Evolutionary conservation across 2,329 filamentous ascomycete genomes (phyloP).

Genomic region (Diaporthe aspalathi): DNA sequence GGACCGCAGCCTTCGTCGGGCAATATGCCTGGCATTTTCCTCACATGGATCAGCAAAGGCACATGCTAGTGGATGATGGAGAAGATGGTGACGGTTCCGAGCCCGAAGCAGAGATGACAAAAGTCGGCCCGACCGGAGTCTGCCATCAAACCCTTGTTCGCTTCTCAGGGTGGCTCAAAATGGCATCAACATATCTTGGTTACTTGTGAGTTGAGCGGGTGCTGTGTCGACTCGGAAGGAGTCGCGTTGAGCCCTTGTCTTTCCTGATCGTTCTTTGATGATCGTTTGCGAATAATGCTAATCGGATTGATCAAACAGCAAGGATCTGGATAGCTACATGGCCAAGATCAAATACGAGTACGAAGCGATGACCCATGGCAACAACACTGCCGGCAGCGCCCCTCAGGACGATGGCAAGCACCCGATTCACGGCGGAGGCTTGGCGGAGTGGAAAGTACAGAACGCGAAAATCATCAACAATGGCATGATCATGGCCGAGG

Average conservation of each 20-base stretch:
- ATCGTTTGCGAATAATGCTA: background rate
- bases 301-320: constrained; percentile 37
- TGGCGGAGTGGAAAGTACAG: constrained; percentile 65
- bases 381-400: constrained; percentile 38
- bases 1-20: constrained; percentile 73
- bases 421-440: constrained; percentile 62
- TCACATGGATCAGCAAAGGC: constrained; percentile 71
- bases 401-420: constrained; percentile 47
- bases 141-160: constrained; percentile 62
- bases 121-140: constrained; percentile 57
- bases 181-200: constrained; percentile 67
- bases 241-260: background rate
- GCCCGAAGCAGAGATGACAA: constrained; percentile 47
- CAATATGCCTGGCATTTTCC: constrained; percentile 76
- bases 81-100: constrained; percentile 49
- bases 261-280: too few relatives aligned
- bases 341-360: constrained; percentile 62
- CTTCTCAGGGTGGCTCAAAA: constrained; percentile 64
- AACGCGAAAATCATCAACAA: constrained; percentile 56
- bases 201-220: constrained; percentile 52
- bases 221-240: background rate
- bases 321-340: constrained; percentile 66
- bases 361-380: constrained; percentile 44
- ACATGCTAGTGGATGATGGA: constrained; percentile 57
- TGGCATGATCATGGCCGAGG: constrained; percentile 52